Evolutionary conservation across 306 rosid genomes (phyloP).

Genomic region (Cercis canadensis): DNA sequence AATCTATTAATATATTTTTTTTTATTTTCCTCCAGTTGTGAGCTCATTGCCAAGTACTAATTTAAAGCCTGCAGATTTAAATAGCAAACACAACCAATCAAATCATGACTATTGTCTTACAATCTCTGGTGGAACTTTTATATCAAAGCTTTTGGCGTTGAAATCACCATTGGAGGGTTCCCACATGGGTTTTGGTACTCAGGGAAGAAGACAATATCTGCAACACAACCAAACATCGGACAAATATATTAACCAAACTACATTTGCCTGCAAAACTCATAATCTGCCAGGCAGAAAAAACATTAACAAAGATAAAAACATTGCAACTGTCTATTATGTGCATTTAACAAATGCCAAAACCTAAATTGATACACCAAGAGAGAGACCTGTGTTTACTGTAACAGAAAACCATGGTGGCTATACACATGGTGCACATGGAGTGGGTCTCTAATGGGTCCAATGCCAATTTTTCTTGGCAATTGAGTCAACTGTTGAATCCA

Average conservation of each 20-base stretch:
- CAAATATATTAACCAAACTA: neutral
- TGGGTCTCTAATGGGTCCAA: slow-evolving; percentile 31
- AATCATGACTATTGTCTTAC: slow-evolving; percentile 40
- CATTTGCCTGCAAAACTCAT: slow-evolving; percentile 25
- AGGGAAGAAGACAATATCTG: slow-evolving; percentile 46
- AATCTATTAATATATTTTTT: neutral
- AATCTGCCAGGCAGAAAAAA: neutral
- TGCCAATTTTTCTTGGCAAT: slow-evolving; percentile 1
- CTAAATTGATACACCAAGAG: slow-evolving; percentile 7
- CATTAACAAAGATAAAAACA: neutral
- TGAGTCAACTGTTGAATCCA: slow-evolving; percentile 31
- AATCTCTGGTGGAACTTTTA: slow-evolving; percentile 32
- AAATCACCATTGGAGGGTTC: slow-evolving; percentile 27
- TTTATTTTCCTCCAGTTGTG: slow-evolving; percentile 2
- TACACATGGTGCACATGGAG: slow-evolving; percentile 48
- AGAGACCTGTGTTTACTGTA: slow-evolving; percentile 22
- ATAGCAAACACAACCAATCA: slow-evolving; percentile 26
- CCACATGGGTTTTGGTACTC: slow-evolving; percentile 51
- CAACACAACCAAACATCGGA: slow-evolving; percentile 29
- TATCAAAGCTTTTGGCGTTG: slow-evolving; percentile 9
- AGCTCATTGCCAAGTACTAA: neutral
- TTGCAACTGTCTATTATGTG: slow-evolving; percentile 22
- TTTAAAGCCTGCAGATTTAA: neutral
- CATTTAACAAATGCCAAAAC: too few relatives aligned
- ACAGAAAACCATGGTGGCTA: slow-evolving; percentile 28